phyloP scores from a whole-genome alignment of 73 alveolate genomes.

The Tetrahymena borealis region DNA sequence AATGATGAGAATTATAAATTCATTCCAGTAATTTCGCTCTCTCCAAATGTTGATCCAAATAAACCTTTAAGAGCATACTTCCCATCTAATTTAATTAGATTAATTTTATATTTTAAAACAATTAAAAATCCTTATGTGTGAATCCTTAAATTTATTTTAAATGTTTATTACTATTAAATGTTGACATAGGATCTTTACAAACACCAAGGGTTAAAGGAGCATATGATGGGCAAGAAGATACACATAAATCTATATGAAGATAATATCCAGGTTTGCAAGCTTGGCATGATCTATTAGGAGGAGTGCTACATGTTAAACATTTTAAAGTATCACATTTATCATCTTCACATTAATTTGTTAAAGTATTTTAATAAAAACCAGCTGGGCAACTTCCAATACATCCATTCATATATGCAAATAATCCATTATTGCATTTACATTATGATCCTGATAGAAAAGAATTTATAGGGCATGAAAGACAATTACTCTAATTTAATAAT shows the following conservation, averaged over 20 bases:
- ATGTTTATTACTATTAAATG: neutral
- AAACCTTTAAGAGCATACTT: neutral
- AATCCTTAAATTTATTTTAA: no score
- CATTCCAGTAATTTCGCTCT: neutral
- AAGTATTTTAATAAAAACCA: neutral
- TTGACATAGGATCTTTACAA: neutral
- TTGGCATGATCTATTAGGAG: neutral
- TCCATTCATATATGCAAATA: neutral
- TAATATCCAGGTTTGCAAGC: neutral
- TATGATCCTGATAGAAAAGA: neutral
- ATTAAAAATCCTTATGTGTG: no score
- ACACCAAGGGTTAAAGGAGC: neutral
- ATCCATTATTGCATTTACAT: neutral
- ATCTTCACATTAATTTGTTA: neutral
- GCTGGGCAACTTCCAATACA: neutral
- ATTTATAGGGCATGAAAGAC: neutral
- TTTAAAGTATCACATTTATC: neutral
- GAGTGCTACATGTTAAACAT: neutral
- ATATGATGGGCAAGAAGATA: neutral
- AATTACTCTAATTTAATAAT: neutral
- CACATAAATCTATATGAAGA: neutral
- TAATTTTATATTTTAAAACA: no score
- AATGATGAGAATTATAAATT: neutral
- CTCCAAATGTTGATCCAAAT: neutral
- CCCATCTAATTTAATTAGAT: neutral